Evolutionary conservation across 352 stramenopile species (phyloP).

Genomic region (Achlya hypogyna): DNA sequence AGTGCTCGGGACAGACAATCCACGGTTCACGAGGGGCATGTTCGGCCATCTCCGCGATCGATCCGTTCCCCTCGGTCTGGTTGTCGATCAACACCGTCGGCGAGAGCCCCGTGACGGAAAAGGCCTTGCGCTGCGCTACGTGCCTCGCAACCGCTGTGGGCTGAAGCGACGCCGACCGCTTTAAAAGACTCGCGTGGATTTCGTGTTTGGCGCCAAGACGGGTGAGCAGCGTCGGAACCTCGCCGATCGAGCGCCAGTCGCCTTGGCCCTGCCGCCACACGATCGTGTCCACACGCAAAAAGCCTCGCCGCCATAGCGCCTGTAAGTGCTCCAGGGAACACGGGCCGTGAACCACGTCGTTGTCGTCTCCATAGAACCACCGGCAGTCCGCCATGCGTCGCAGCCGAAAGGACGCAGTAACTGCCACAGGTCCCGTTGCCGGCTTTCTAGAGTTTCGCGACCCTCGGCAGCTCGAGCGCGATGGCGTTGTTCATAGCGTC

Average conservation of each 20-base stretch:
- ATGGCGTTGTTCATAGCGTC: too few relatives aligned
- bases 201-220: neutral
- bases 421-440: too few relatives aligned
- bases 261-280: neutral
- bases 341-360: neutral
- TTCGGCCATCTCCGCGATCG: too few relatives aligned
- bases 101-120: neutral
- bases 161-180: neutral
- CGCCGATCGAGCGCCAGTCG: neutral
- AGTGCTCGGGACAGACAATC: neutral
- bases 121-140: neutral
- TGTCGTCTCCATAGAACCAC: conserved; percentile 1
- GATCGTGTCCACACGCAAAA: neutral
- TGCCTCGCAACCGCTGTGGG: neutral
- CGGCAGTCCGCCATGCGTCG: neutral
- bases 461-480: too few relatives aligned
- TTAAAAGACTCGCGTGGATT: neutral
- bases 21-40: neutral
- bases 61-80: too few relatives aligned
- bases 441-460: too few relatives aligned
- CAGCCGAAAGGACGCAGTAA: too few relatives aligned
- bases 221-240: neutral
- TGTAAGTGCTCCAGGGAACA: neutral
- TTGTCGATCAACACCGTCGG: too few relatives aligned
- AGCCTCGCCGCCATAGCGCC: neutral